Percentiles rank a stretch among this genome's conserved stretches.
Conservation (phyloP, 2,329 filamentous ascomycete genomes). For the Leptosphaerulina australis region DNA sequence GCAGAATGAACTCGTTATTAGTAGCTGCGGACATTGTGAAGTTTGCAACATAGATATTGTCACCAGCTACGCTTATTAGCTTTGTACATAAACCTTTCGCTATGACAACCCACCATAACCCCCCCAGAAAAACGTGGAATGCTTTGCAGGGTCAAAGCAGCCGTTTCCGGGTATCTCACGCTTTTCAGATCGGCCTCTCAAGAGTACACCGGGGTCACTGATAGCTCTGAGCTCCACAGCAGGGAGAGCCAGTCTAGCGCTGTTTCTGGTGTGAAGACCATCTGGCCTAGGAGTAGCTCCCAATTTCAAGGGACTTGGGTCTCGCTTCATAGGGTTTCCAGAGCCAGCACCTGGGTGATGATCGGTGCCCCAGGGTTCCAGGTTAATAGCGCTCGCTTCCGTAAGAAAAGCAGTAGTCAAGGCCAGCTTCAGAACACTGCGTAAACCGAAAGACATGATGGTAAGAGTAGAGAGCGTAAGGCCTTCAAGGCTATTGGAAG, state of each 20-base stretch:
- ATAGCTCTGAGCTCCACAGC: constrained; percentile 23
- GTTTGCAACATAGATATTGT: constrained; percentile 32
- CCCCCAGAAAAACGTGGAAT: constrained; percentile 28
- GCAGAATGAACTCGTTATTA: constrained; percentile 31
- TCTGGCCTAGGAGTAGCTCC: not conserved
- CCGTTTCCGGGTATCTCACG: constrained; percentile 25
- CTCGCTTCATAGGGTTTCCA: not conserved
- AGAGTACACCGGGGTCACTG: constrained; percentile 20
- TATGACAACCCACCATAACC: constrained; percentile 23
- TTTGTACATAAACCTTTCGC: not conserved
- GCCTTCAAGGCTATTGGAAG: not conserved
- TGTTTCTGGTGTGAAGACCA: not conserved
- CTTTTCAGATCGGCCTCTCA: constrained; percentile 22
- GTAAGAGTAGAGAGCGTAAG: not conserved
- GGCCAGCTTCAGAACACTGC: constrained; percentile 19
- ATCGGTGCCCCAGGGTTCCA: constrained; percentile 17
- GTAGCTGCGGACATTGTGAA: constrained; percentile 27
- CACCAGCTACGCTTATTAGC: constrained; percentile 19
- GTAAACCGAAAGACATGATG: constrained; percentile 25
- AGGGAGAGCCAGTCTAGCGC: constrained; percentile 1
- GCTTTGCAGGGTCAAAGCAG: constrained; percentile 25
- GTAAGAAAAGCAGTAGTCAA: constrained; percentile 19
- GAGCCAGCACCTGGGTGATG: not conserved
- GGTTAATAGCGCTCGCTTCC: constrained; percentile 20
- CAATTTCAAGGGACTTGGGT: not conserved